Evolutionary conservation across 2,329 filamentous ascomycete species (phyloP).

Genomic region (Cordyceps tenuipes): DNA sequence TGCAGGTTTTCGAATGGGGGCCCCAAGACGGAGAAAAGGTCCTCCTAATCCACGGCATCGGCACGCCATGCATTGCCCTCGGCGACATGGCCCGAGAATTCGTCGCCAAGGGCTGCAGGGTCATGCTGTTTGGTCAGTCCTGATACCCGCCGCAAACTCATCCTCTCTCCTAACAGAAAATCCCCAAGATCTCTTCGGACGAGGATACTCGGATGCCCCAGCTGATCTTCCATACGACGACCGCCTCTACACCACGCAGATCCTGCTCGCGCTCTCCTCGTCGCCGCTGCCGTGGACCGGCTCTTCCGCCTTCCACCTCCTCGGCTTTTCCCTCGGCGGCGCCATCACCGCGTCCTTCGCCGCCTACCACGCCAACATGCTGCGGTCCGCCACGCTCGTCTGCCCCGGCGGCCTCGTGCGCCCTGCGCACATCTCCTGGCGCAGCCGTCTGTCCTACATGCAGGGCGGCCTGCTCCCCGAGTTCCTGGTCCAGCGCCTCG

Average conservation of each 20-base stretch:
- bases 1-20: conserved; percentile 75
- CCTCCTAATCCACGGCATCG: conserved; percentile 72
- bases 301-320: conserved; percentile 53
- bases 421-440: conserved; percentile 50
- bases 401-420: conserved; percentile 63
- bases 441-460: conserved; percentile 55
- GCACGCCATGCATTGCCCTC: conserved; percentile 65
- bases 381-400: conserved; percentile 57
- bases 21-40: conserved; percentile 63
- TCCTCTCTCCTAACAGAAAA: background rate
- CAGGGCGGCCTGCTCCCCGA: conserved; percentile 49
- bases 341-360: conserved; percentile 64
- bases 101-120: conserved; percentile 58
- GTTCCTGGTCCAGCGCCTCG: conserved; percentile 44
- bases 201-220: conserved; percentile 69
- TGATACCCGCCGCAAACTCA: background rate
- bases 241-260: conserved; percentile 56
- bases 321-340: conserved; percentile 77
- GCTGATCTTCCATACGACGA: conserved; percentile 50
- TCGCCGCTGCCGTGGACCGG: conserved; percentile 49
- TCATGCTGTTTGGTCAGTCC: conserved; percentile 65
- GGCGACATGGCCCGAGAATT: conserved; percentile 58
- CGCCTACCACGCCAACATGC: conserved; percentile 55
- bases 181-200: conserved; percentile 59
- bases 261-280: conserved; percentile 57